These are phyloP conservation scores for Setomelanomma holmii DNA, from an alignment of 2,329 filamentous ascomycete genomes.

Conservation along the genomic window DNA sequence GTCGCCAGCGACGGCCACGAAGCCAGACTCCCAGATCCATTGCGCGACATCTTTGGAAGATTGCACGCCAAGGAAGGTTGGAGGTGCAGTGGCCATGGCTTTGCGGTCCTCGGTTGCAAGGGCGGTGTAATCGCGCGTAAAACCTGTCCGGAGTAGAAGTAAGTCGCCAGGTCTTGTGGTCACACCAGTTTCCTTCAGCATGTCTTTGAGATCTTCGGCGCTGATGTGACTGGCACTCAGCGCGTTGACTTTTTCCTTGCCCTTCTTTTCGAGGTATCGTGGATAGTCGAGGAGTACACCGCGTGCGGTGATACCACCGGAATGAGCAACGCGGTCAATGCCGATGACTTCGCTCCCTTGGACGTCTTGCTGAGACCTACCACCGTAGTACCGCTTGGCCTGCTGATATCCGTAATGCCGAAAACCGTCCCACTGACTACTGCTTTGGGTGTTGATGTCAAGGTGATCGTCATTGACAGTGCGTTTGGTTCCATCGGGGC, in stretches of 20 bases:
- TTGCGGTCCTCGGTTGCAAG: conserved; percentile 28
- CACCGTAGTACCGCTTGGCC: conserved; percentile 53
- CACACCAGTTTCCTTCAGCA: conserved; percentile 45
- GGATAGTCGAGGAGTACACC: conserved; percentile 45
- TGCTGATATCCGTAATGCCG: conserved; percentile 53
- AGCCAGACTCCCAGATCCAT: conserved; percentile 58
- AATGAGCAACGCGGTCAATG: conserved; percentile 47
- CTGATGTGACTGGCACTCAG: conserved; percentile 31
- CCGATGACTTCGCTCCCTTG: conserved; percentile 48
- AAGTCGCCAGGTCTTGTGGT: conserved; percentile 42
- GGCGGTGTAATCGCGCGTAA: conserved; percentile 47
- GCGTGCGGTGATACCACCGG: conserved; percentile 39
- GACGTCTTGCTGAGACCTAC: conserved; percentile 49
- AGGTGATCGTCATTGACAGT: conserved; percentile 48
- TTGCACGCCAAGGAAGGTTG: conserved; percentile 52
- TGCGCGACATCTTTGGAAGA: conserved; percentile 42
- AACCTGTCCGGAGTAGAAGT: conserved; percentile 40
- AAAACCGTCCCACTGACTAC: conserved; percentile 51
- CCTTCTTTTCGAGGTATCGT: conserved; percentile 30
- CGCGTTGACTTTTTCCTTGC: conserved; percentile 26
- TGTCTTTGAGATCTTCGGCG: conserved; percentile 33
- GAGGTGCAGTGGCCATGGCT: conserved; percentile 35
- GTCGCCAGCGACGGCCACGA: conserved; percentile 55
- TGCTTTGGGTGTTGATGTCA: conserved; percentile 49
- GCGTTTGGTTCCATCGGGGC: conserved; percentile 37